A percentile compares a stretch with the other conserved stretches of the same genome.
phyloP scores from a whole-genome alignment of 129 eudicot species.

The Lonicera japonica region DNA sequence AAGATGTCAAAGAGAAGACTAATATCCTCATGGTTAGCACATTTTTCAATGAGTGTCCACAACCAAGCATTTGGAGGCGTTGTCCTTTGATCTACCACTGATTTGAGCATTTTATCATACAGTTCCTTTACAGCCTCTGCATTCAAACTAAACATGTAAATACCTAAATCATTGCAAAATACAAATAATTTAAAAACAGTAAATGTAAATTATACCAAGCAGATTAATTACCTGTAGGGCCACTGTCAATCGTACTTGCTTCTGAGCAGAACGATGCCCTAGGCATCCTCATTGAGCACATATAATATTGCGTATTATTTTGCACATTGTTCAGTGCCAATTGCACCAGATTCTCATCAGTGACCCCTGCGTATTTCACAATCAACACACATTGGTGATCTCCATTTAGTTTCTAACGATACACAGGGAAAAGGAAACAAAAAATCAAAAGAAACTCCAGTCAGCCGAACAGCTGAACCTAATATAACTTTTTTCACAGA shows the following conservation, averaged over 20 bases:
- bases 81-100: conserved; percentile 45
- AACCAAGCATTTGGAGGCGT: conserved; percentile 88
- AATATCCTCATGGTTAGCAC: conserved; percentile 68
- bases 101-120: conserved; percentile 59
- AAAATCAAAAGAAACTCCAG: too few relatives aligned
- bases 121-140: conserved; percentile 73
- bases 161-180: background rate
- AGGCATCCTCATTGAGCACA: conserved; percentile 25
- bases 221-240: conserved; percentile 33
- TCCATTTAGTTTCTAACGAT: too few relatives aligned
- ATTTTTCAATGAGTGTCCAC: conserved; percentile 64
- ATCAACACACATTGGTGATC: background rate
- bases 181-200: background rate
- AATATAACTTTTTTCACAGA: too few relatives aligned
- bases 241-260: conserved; percentile 25
- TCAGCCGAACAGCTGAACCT: too few relatives aligned
- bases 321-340: conserved; percentile 5
- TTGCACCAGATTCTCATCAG: background rate
- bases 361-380: conserved; percentile 14
- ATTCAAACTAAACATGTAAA: conserved; percentile 13
- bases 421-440: too few relatives aligned
- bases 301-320: background rate
- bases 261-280: conserved; percentile 48
- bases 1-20: conserved; percentile 62
- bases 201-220: background rate